Conservation (phyloP, 2,329 filamentous ascomycete species). For the Tolypocladium ovalisporum region DNA sequence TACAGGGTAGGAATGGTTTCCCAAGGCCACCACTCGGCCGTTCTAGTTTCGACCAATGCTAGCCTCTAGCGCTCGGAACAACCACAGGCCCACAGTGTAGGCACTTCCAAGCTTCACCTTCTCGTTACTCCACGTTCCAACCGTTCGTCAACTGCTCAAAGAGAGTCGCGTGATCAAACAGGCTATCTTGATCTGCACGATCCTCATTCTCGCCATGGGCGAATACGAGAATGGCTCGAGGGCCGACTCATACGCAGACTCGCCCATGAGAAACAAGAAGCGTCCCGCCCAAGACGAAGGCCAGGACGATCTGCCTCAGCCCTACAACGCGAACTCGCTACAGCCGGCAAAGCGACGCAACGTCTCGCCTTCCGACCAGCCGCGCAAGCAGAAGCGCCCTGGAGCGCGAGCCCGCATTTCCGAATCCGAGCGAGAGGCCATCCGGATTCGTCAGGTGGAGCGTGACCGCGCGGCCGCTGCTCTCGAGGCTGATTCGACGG, state of each 20-base stretch:
- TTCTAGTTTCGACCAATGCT: not conserved
- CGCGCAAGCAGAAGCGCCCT: constrained; percentile 59
- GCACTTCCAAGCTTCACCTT: not conserved
- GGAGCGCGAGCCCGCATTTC: constrained; percentile 57
- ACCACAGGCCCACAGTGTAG: not conserved
- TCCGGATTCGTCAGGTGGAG: constrained; percentile 51
- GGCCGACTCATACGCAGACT: not conserved
- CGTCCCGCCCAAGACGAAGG: constrained; percentile 22
- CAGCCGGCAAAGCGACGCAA: constrained; percentile 48
- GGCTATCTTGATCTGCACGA: not conserved
- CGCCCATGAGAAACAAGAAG: constrained; percentile 11
- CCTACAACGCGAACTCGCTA: constrained; percentile 48
- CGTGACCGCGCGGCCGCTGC: constrained; percentile 34
- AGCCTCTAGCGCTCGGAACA: not conserved
- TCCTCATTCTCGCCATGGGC: not conserved
- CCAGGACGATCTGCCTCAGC: constrained; percentile 40
- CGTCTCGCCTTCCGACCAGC: constrained; percentile 41
- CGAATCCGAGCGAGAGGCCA: constrained; percentile 55
- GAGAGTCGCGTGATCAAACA: not conserved
- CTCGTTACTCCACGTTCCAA: not conserved
- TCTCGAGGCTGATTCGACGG: constrained; percentile 22
- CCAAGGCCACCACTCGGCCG: not conserved
- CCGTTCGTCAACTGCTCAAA: not conserved
- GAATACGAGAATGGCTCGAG: not conserved
- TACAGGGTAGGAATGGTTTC: not conserved